A percentile compares a stretch with the other conserved stretches of the same genome.
These are phyloP conservation scores for Fraxinus quadrangulata DNA, from an alignment of 257 asterid genomes.

Conservation along the genomic window DNA sequence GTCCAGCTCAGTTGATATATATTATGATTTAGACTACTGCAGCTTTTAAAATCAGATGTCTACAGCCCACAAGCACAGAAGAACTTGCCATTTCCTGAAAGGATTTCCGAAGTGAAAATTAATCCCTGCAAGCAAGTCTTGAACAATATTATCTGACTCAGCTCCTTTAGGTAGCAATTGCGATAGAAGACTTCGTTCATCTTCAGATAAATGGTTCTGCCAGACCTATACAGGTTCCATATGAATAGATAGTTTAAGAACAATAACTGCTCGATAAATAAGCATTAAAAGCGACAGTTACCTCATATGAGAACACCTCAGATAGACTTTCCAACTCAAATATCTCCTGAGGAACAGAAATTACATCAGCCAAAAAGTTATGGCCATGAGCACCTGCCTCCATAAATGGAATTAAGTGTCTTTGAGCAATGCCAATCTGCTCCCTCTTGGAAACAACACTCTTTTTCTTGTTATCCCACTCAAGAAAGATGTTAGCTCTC, in stretches of 20 bases:
- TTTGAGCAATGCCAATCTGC: constrained; percentile 74
- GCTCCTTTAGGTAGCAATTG: constrained; percentile 67
- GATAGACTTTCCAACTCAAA: constrained; percentile 63
- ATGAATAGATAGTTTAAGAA: constrained; percentile 21
- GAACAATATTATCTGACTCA: constrained; percentile 56
- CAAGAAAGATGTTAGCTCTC: constrained; percentile 68
- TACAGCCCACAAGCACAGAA: constrained; percentile 26
- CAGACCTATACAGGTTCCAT: constrained; percentile 68
- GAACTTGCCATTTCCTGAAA: constrained; percentile 70
- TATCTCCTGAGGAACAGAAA: constrained; percentile 70
- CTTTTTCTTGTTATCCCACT: constrained; percentile 77
- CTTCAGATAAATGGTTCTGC: constrained; percentile 67
- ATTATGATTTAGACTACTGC: not conserved
- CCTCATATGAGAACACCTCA: constrained; percentile 71
- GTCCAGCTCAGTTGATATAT: constrained; percentile 13
- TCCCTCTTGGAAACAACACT: constrained; percentile 83
- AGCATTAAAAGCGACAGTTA: constrained; percentile 30
- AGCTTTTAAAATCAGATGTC: constrained; percentile 16
- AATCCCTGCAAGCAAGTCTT: constrained; percentile 70
- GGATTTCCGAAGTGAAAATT: constrained; percentile 88
- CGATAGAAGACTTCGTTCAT: constrained; percentile 61
- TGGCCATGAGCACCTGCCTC: constrained; percentile 48
- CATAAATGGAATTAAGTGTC: constrained; percentile 62
- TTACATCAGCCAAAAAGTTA: constrained; percentile 66
- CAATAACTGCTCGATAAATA: constrained; percentile 15